Conservation (phyloP, 257 asterid genomes). For the Osmanthus fragrans region DNA sequence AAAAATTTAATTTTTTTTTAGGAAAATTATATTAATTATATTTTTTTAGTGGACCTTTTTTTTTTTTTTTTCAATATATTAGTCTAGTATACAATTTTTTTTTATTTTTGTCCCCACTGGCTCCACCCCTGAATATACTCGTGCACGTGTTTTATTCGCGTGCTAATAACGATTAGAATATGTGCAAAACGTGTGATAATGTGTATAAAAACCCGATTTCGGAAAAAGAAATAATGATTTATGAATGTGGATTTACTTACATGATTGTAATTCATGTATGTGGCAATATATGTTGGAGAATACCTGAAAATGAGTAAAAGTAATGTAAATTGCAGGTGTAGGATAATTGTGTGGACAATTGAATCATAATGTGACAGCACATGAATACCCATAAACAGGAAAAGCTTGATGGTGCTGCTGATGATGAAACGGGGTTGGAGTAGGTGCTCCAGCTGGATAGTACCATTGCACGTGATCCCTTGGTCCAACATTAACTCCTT, state of each 20-base stretch:
- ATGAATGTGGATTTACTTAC: conserved; percentile 38
- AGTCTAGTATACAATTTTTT: too few relatives aligned
- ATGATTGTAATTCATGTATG: conserved; percentile 75
- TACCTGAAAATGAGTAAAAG: conserved; percentile 34
- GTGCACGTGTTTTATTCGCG: too few relatives aligned
- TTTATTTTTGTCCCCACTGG: too few relatives aligned
- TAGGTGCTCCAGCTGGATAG: conserved; percentile 52
- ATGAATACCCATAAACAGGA: conserved; percentile 65
- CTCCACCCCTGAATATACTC: too few relatives aligned
- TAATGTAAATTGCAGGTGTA: not conserved
- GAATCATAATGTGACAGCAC: not conserved
- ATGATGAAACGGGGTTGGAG: conserved; percentile 35
- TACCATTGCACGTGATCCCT: conserved; percentile 79
- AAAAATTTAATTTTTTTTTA: too few relatives aligned
- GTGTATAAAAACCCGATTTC: not conserved
- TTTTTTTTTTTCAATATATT: too few relatives aligned
- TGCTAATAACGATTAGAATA: too few relatives aligned
- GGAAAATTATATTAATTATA: too few relatives aligned
- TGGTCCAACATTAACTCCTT: conserved; percentile 67
- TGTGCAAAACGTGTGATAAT: not conserved
- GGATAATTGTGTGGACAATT: not conserved
- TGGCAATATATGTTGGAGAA: conserved; percentile 68
- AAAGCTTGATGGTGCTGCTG: conserved; percentile 63
- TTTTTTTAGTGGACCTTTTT: too few relatives aligned
- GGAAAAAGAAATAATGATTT: not conserved